Percentiles rank a stretch among this genome's conserved stretches.
Conservation (phyloP, 2,329 filamentous ascomycete genomes). For the Elsinoe perseae region DNA sequence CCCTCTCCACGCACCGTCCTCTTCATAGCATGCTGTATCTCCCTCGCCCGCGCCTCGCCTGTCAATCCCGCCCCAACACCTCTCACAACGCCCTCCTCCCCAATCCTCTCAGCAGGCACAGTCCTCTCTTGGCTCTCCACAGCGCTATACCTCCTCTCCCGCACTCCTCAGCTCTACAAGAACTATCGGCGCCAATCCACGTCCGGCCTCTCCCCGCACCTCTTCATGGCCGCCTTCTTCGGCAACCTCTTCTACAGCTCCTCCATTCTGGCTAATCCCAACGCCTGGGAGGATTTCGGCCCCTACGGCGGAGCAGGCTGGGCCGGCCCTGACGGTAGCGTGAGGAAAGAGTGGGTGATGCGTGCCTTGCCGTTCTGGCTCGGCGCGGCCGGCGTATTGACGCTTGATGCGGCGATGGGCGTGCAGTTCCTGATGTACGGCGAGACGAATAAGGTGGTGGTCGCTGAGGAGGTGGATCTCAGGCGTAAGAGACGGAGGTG, state of each 20-base stretch:
- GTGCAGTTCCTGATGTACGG: slow-evolving; percentile 57
- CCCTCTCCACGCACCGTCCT: slow-evolving; percentile 41
- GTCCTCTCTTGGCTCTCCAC: slow-evolving; percentile 52
- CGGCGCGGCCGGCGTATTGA: slow-evolving; percentile 56
- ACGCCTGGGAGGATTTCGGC: slow-evolving; percentile 51
- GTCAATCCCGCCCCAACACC: slow-evolving; percentile 17
- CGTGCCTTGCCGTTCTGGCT: slow-evolving; percentile 57
- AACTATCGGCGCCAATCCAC: slow-evolving; percentile 57
- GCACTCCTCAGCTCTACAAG: slow-evolving; percentile 58
- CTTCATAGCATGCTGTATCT: slow-evolving; percentile 40
- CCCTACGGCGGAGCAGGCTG: slow-evolving; percentile 51
- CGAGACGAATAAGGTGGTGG: slow-evolving; percentile 38
- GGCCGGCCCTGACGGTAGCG: slow-evolving; percentile 49
- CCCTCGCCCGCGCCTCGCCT: slow-evolving; percentile 35
- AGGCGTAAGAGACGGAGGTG: slow-evolving; percentile 38
- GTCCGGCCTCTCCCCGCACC: slow-evolving; percentile 53
- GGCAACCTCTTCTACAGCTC: slow-evolving; percentile 61
- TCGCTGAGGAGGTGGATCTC: slow-evolving; percentile 39
- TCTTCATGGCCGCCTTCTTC: slow-evolving; percentile 60
- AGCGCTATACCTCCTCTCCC: slow-evolving; percentile 50
- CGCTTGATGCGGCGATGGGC: slow-evolving; percentile 55
- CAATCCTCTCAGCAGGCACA: slow-evolving; percentile 41
- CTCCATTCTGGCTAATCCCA: slow-evolving; percentile 56
- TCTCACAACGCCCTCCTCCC: slow-evolving; percentile 19
- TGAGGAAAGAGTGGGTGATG: slow-evolving; percentile 49